Base-by-base conservation (phyloP, 2,329 filamentous ascomycete genomes). In the Microdochium paspali region DNA sequence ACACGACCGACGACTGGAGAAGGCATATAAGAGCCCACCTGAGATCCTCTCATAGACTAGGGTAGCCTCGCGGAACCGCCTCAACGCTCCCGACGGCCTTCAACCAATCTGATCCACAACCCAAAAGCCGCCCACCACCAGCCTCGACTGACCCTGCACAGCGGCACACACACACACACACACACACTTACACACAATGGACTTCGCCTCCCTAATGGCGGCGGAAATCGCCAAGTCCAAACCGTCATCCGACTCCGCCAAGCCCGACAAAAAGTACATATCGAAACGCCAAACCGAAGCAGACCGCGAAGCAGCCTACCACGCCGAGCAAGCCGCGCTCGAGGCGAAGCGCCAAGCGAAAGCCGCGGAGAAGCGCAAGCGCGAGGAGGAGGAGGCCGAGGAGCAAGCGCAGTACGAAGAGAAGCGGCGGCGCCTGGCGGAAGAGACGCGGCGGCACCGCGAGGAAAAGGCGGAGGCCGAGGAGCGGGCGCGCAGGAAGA, bases 141-240 rank as follows among this genome's bases (percentile, higher is more conserved):
- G n/a, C n/a, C n/a, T n/a, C n/a, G n/a, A n/a, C n/a, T n/a, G n/a
- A n/a, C n/a, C n/a, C 26, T 7, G 13, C 7, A 13, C 26, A 7
- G 26, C 26, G 26, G 13, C 26, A 28, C 7, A 7, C 26, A 28
- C 26, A 28, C 13, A 7, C 26, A 13, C 7, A 28, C 26, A 28
- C 7, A 13, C 7, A 13, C 7, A 28, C 26, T 7, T 12, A 35
- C 45, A 52, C 61, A 73, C 51, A 55, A 98, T 98, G 93, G 90
- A 98, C 67, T 98, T 98, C 72, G 90, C 90, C 51, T 80, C 89
- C 30, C 73, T 98, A 44, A 95, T 98, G 88, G 82, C 87, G 59
- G 86, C 89, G 62, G 90, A 95, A 67, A 93, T 98, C 60, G 81
- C 87, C 59, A 94, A 93, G 66, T 76, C 84, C 56, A 88, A 88